Percentiles rank a stretch among this genome's conserved stretches.
Conservation (phyloP, 208 protist species). For the Balamuthia mandrillaris region DNA sequence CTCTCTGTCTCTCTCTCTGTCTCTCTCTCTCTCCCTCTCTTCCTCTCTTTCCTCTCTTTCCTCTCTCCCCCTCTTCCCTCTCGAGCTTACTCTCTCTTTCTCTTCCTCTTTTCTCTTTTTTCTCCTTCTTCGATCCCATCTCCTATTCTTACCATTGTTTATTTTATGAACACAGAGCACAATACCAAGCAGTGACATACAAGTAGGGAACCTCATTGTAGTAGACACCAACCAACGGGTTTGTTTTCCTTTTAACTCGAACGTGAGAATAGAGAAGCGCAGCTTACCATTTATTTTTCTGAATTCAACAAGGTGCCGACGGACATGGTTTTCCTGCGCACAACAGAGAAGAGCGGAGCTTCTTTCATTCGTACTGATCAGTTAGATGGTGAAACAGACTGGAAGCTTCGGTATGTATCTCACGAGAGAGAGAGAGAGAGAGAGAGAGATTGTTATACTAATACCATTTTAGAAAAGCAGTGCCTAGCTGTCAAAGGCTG, state of each 20-base stretch:
- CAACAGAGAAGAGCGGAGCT: constrained; percentile 87
- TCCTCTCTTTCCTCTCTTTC: background rate
- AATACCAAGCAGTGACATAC: constrained; percentile 6
- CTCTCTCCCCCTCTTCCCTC: no score
- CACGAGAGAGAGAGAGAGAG: no score
- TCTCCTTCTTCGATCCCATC: background rate
- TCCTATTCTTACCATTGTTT: no score
- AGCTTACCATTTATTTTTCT: no score
- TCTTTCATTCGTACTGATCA: constrained; percentile 97
- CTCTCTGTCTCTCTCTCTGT: no score
- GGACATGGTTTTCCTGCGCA: constrained; percentile 93
- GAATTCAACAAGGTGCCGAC: constrained; percentile 76
- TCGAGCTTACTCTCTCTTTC: no score
- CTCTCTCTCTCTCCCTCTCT: background rate
- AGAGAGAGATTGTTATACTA: background rate
- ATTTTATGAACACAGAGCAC: background rate
- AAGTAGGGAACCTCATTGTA: constrained; percentile 28
- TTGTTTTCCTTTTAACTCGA: background rate
- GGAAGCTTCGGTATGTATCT: constrained; percentile 83
- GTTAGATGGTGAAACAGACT: constrained; percentile 98
- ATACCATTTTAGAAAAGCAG: background rate
- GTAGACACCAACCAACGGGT: constrained; percentile 16
- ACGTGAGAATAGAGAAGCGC: background rate
- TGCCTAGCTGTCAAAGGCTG: background rate
- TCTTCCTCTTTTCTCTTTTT: no score